phyloP scores from a whole-genome alignment of 306 rosid species.

The Vigna hirtella region DNA sequence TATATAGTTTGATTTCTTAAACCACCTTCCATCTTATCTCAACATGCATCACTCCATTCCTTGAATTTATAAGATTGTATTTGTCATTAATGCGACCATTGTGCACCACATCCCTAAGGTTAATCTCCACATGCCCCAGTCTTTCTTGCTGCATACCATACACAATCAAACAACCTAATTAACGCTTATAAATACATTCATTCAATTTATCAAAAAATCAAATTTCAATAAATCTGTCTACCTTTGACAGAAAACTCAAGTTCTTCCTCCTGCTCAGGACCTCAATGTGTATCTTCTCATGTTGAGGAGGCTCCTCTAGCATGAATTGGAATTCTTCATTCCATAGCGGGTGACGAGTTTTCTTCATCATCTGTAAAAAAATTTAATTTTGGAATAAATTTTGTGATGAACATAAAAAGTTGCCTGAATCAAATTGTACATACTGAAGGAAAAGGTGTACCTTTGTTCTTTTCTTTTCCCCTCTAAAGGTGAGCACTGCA shows the following conservation, averaged over 20 bases:
- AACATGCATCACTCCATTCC: constrained; percentile 73
- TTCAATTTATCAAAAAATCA: background rate
- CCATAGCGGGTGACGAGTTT: constrained; percentile 83
- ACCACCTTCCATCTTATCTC: constrained; percentile 76
- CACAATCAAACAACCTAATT: background rate
- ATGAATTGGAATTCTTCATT: constrained; percentile 86
- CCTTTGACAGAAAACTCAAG: constrained; percentile 71
- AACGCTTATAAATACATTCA: background rate
- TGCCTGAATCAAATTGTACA: background rate
- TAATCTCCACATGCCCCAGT: constrained; percentile 81
- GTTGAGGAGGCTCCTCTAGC: constrained; percentile 90
- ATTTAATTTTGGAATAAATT: background rate
- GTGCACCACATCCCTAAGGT: constrained; percentile 73
- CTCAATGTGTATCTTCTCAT: constrained; percentile 80
- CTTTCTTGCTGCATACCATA: constrained; percentile 65
- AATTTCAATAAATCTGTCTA: background rate
- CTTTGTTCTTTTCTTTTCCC: constrained; percentile 85
- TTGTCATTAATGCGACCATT: constrained; percentile 85
- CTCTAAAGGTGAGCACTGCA: constrained; percentile 69
- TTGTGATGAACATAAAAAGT: constrained; percentile 1
- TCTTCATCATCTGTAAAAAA: constrained; percentile 63
- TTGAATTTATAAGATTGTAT: constrained; percentile 76
- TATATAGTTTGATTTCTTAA: constrained; percentile 41
- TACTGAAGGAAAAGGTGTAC: constrained; percentile 45
- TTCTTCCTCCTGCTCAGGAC: constrained; percentile 70